These are phyloP conservation scores for Neoascochyta sp. DNA, from an alignment of 2,329 filamentous ascomycete species.

Conservation along the genomic window DNA sequence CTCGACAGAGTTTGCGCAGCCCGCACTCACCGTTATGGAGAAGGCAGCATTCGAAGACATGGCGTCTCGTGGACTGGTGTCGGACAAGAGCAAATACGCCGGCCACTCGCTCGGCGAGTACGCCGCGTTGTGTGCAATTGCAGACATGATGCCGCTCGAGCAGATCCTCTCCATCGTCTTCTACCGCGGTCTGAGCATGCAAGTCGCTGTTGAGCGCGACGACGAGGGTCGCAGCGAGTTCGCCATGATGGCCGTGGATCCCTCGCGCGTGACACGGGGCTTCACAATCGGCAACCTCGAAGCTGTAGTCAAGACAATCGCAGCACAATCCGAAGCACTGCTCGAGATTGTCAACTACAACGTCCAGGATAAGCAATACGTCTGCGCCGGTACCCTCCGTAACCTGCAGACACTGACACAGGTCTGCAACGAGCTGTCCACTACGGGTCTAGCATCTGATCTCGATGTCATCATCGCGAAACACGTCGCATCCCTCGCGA, in stretches of 20 bases:
- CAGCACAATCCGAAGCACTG: slow-evolving; percentile 2
- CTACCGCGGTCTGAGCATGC: slow-evolving; percentile 19
- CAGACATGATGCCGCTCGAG: slow-evolving; percentile 15
- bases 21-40: slow-evolving; percentile 11
- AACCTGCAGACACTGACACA: slow-evolving; percentile 10
- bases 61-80: slow-evolving; percentile 3
- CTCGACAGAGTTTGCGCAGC: slow-evolving; percentile 22
- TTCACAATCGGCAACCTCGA: slow-evolving; percentile 15
- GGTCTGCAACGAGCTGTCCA: slow-evolving; percentile 9
- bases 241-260: slow-evolving; percentile 19
- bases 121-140: slow-evolving; percentile 9
- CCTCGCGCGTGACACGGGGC: slow-evolving; percentile 2
- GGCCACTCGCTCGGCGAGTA: slow-evolving; percentile 12
- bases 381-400: slow-evolving; percentile 35
- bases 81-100: slow-evolving; percentile 1
- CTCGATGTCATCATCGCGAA: slow-evolving; percentile 3
- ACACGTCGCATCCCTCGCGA: slow-evolving; percentile 1
- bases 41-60: slow-evolving; percentile 9
- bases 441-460: not conserved
- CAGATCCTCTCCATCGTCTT: slow-evolving; percentile 14
- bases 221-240: slow-evolving; percentile 10
- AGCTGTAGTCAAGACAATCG: slow-evolving; percentile 19
- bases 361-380: slow-evolving; percentile 18
- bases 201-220: slow-evolving; percentile 16
- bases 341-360: slow-evolving; percentile 24